Base-by-base conservation (phyloP, 2,329 filamentous ascomycete species). In the Diaporthe humulicola region DNA sequence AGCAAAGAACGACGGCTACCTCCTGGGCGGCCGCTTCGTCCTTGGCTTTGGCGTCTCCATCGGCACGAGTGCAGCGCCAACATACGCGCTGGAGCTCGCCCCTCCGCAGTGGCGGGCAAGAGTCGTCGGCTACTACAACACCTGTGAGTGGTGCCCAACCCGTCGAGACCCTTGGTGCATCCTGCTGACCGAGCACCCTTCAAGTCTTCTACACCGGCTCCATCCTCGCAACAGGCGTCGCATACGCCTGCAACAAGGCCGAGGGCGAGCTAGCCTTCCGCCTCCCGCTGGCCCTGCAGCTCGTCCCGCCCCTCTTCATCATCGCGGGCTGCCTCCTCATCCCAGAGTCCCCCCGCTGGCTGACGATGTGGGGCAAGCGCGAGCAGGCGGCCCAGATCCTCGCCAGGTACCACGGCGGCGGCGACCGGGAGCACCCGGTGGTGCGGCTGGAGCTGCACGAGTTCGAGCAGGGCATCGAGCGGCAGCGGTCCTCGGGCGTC, bases 1-100 rank as follows among this genome's bases (percentile, higher is more conserved):
- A 19, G 82, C 85, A 2, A 81, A 80, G 7, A 81, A 78, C 42
- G 82, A 84, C 56, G 79, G 79, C 19, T 84, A 85, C 61, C 85
- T 87, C n/a, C 82, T 87, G 52, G 84, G 85, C 9, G 89, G 88
- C 3, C 86, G 89, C 33, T 90, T 91, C 76, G 80, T 91, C 5
- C 86, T 91, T 0, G 90, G 90, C 25, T 90, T 91, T 71, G 85
- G 85, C 22, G 84, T 86, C 8, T 82, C 83, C 17, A 85, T 85
- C 70, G 83, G 82, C 30, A 84, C 82, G 0, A 83, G 84, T 1
- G 81, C 83, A 6, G 84, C 84, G 6, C 84, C 84, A 2, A 84
- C 82, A 0, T 86, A 85, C 64, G 84, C 85, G 8, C 80, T 84
- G 14, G 79, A 80, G 71, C 76, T 80, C 8, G 78, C 79, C 2